Percentiles rank a stretch among this genome's conserved stretches.
Conservation (phyloP, 2,329 filamentous ascomycete species). For the Trichoderma simmonsii region DNA sequence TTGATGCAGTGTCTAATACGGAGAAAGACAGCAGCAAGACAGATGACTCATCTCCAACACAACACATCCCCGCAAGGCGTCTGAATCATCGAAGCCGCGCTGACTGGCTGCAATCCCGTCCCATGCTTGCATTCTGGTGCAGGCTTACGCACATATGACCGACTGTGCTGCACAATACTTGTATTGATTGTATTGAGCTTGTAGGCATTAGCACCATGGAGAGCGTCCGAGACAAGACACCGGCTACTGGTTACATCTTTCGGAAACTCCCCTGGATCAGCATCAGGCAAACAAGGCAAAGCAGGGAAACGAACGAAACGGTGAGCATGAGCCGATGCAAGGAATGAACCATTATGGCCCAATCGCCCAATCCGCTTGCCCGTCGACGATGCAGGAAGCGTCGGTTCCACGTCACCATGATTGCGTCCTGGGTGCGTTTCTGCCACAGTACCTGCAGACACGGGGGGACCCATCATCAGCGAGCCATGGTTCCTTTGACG, state of each 20-base stretch:
- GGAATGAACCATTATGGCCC: background rate
- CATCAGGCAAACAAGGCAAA: background rate
- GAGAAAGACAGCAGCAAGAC: background rate
- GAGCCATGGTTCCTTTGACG: background rate
- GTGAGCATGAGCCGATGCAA: background rate
- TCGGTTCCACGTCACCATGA: constrained; percentile 5
- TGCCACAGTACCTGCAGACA: constrained; percentile 4
- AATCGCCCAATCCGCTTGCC: background rate
- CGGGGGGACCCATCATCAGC: background rate
- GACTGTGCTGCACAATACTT: background rate
- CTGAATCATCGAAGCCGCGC: constrained; percentile 8
- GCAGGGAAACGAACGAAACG: background rate
- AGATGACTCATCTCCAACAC: background rate
- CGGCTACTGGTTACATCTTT: background rate
- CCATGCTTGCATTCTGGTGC: background rate
- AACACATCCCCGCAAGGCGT: constrained; percentile 9
- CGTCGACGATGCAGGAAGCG: background rate
- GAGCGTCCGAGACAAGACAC: background rate
- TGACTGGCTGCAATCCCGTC: constrained; percentile 5
- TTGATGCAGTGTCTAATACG: background rate
- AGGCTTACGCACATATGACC: background rate
- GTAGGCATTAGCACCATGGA: background rate
- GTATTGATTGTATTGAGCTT: background rate
- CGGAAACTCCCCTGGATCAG: background rate
- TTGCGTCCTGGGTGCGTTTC: background rate